Conservation (phyloP, 73 alveolate genomes). For the Tetrahymena borealis region DNA sequence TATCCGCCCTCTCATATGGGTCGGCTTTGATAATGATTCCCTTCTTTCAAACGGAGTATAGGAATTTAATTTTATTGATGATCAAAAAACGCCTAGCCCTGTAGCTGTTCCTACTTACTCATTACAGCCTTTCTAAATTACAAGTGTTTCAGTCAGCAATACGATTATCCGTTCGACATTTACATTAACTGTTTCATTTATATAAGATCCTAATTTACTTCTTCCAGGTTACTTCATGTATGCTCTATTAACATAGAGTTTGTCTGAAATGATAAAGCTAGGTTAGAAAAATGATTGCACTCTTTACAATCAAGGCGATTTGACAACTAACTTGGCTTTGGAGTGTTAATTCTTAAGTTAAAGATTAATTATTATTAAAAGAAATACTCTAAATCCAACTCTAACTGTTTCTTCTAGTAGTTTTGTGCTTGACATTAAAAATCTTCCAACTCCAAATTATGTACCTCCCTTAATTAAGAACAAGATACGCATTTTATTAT, state of each 20-base stretch:
- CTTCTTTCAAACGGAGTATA: background rate
- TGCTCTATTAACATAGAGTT: background rate
- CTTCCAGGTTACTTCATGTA: background rate
- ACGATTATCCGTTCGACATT: background rate
- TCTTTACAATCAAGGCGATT: background rate
- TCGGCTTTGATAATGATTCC: background rate
- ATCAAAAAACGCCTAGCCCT: background rate
- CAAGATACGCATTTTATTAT: background rate
- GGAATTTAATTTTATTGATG: background rate
- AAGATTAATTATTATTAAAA: background rate
- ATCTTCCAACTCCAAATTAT: background rate
- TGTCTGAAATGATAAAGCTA: background rate
- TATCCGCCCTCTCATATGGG: background rate
- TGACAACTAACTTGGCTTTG: background rate
- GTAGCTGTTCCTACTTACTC: background rate
- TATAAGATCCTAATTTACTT: background rate
- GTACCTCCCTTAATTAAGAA: background rate
- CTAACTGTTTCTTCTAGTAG: background rate
- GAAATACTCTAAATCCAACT: background rate
- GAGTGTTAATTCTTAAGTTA: background rate
- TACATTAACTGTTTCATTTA: background rate
- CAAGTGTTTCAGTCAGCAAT: background rate
- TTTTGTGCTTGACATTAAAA: background rate
- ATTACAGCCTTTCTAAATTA: background rate
- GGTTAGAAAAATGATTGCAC: background rate